A percentile compares a stretch with the other conserved stretches of the same genome.
Evolutionary conservation across 495 filamentous ascomycete species (phyloP).

Genomic region (Evansstolkia leycettana): DNA sequence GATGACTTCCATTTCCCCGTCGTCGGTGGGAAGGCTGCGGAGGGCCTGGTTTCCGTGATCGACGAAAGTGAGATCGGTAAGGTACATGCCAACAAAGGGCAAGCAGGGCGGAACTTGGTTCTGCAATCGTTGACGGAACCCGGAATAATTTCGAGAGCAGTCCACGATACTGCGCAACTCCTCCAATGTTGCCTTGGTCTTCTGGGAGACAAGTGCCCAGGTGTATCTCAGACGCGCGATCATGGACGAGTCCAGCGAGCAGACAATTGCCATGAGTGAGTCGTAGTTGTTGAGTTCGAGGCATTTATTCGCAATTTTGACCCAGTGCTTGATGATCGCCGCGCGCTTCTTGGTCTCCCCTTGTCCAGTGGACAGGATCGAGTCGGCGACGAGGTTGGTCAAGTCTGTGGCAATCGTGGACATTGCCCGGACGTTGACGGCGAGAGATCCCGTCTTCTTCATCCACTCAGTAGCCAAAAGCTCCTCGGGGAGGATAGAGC

Average conservation of each 20-base stretch:
- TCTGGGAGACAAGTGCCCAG: constrained; percentile 82
- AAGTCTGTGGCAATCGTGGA: constrained; percentile 83
- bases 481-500: constrained; percentile 84
- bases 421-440: constrained; percentile 92
- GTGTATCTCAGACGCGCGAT: constrained; percentile 85
- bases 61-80: constrained; percentile 69
- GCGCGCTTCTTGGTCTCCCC: constrained; percentile 89
- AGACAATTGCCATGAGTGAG: constrained; percentile 91
- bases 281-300: constrained; percentile 92
- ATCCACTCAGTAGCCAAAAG: constrained; percentile 91
- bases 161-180: constrained; percentile 72
- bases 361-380: constrained; percentile 67
- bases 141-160: constrained; percentile 78
- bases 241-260: constrained; percentile 80
- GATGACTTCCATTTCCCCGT: constrained; percentile 64
- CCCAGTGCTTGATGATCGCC: constrained; percentile 91
- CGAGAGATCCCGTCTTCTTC: constrained; percentile 63
- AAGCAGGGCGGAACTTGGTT: constrained; percentile 85
- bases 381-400: constrained; percentile 90
- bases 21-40: constrained; percentile 33
- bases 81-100: constrained; percentile 92
- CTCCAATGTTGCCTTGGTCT: constrained; percentile 70
- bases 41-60: constrained; percentile 82
- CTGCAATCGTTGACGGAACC: constrained; percentile 78
- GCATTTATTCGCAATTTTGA: constrained; percentile 85